These are phyloP conservation scores for Trametes gibbosa DNA, from an alignment of 768 basidiomycete species.

Conservation along the genomic window DNA sequence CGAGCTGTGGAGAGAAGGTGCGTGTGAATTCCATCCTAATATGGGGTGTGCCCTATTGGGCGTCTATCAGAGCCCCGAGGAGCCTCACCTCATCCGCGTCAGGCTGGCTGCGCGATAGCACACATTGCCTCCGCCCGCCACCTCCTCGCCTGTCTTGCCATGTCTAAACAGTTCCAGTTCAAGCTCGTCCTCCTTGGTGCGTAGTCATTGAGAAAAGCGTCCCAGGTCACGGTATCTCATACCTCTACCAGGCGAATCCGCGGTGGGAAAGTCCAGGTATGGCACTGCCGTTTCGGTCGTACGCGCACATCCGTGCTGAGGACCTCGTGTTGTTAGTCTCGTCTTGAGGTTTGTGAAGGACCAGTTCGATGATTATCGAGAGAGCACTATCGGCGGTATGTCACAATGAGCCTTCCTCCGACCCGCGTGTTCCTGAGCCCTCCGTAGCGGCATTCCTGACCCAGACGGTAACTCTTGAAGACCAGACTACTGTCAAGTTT, in stretches of 20 bases:
- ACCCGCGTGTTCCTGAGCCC: conserved; percentile 23
- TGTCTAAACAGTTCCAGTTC: conserved; percentile 94
- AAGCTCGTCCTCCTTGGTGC: conserved; percentile 94
- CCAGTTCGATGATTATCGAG: conserved; percentile 93
- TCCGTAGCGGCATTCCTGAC: conserved; percentile 89
- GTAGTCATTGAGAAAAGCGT: conserved; percentile 21
- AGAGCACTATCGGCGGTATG: conserved; percentile 88
- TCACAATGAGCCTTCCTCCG: conserved; percentile 5
- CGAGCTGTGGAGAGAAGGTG: not conserved
- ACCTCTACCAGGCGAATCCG: conserved; percentile 75
- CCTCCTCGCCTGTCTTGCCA: conserved; percentile 40
- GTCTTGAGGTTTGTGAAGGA: conserved; percentile 96
- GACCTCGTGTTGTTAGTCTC: conserved; percentile 47
- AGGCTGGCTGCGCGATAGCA: conserved; percentile 19
- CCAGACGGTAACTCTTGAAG: conserved; percentile 91
- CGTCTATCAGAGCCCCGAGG: conserved; percentile 9
- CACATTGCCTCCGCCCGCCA: conserved; percentile 25
- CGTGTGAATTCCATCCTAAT: conserved; percentile 10
- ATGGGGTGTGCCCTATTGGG: not conserved
- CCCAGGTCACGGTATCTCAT: not conserved
- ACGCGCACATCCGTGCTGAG: conserved; percentile 28
- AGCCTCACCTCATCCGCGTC: conserved; percentile 5
- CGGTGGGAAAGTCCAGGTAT: conserved; percentile 95
- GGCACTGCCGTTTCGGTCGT: conserved; percentile 18
- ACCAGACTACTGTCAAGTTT: conserved; percentile 92